These are phyloP conservation scores for Paecilomyces niveus DNA, from an alignment of 2,329 filamentous ascomycete species.

Conservation along the genomic window DNA sequence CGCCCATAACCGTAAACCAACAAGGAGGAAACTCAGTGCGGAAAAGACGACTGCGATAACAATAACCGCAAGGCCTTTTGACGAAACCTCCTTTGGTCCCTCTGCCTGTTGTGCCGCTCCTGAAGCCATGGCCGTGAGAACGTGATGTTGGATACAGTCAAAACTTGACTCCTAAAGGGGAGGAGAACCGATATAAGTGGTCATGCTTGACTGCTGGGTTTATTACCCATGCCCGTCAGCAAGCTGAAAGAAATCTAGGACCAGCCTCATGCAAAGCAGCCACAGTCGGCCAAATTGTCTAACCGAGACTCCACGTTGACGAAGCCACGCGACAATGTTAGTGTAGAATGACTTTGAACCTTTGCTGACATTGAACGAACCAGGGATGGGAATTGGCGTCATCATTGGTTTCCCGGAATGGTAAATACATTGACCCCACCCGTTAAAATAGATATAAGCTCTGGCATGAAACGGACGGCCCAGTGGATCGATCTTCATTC, in stretches of 20 bases:
- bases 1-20: not conserved
- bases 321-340: not conserved
- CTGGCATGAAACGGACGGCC: not conserved
- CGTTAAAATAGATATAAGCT: not conserved
- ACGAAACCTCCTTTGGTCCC: not conserved
- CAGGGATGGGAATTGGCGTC: not conserved
- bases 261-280: not conserved
- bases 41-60: not conserved
- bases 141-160: not conserved
- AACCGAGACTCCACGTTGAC: not conserved
- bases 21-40: not conserved
- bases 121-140: not conserved
- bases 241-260: not conserved
- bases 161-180: not conserved
- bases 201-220: not conserved
- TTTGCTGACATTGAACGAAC: not conserved
- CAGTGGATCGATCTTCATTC: not conserved
- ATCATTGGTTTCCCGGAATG: not conserved
- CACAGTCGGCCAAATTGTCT: not conserved
- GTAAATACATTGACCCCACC: not conserved
- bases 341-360: not conserved
- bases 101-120: not conserved
- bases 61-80: not conserved
- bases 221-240: not conserved
- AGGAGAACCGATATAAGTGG: not conserved